A percentile compares a stretch with the other conserved stretches of the same genome.
Conservation (phyloP, 257 asterid species). For the Ilex aquifolium region DNA sequence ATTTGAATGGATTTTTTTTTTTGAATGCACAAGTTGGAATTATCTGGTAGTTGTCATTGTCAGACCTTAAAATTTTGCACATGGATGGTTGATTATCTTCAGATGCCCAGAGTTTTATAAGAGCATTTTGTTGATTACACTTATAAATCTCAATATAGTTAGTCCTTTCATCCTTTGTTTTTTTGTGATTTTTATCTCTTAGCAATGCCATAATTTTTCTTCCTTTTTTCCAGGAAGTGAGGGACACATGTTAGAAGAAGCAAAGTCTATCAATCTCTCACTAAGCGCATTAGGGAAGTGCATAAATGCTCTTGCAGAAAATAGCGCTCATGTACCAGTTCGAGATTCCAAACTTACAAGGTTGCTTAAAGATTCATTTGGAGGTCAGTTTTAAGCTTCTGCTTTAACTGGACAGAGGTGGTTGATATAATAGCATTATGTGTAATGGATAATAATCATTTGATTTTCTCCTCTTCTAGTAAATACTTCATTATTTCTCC, state of each 20-base stretch:
- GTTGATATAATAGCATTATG: not conserved
- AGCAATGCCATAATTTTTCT: not conserved
- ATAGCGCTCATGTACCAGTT: constrained; percentile 95
- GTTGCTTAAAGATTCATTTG: constrained; percentile 96
- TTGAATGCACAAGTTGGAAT: no score
- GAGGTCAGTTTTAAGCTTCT: constrained; percentile 56
- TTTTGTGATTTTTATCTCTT: not conserved
- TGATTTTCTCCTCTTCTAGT: no score
- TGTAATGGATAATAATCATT: no score
- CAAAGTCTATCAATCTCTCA: constrained; percentile 95
- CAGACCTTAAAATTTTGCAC: not conserved
- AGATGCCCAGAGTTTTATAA: not conserved
- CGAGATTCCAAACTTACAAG: constrained; percentile 98
- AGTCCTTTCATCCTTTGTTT: not conserved
- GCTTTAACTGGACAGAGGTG: constrained; percentile 4
- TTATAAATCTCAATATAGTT: not conserved
- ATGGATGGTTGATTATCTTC: not conserved
- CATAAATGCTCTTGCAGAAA: constrained; percentile 98
- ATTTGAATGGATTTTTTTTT: not conserved
- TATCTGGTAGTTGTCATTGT: not conserved
- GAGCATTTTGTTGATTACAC: not conserved
- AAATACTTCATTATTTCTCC: not conserved
- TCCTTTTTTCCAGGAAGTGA: constrained; percentile 79
- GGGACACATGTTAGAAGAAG: constrained; percentile 98
- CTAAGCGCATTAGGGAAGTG: constrained; percentile 97